Percentiles rank a stretch among this genome's conserved stretches.
Conservation (phyloP, 176 grass and related monocot species). For the Oryza officinalis region DNA sequence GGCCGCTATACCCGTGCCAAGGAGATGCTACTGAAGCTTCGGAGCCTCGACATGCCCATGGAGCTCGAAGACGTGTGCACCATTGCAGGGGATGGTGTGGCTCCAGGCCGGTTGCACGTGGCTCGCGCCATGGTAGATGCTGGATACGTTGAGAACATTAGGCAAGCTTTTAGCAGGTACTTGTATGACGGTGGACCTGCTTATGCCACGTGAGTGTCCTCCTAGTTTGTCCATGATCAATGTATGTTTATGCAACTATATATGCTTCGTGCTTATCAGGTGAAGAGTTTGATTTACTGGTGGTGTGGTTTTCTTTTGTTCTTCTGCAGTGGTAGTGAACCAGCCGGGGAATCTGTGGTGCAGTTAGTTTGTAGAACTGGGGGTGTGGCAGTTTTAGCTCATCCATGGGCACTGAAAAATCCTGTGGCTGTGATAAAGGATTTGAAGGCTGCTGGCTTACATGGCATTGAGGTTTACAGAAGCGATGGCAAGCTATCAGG, state of each 20-base stretch:
- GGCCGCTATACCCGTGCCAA: conserved; percentile 63
- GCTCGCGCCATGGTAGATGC: conserved; percentile 82
- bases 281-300: neutral
- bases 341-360: conserved; percentile 52
- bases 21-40: conserved; percentile 65
- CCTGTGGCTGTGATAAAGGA: conserved; percentile 46
- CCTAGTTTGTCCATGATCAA: neutral
- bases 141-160: conserved; percentile 72
- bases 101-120: conserved; percentile 73
- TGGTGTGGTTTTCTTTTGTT: conserved; percentile 3
- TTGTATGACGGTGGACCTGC: conserved; percentile 71
- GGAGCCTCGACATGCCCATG: conserved; percentile 59
- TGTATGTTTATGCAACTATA: neutral
- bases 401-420: conserved; percentile 88
- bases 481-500: conserved; percentile 72
- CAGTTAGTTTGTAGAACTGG: conserved; percentile 61
- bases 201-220: conserved; percentile 66
- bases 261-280: no score
- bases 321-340: conserved; percentile 61
- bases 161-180: conserved; percentile 76
- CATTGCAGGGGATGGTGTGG: conserved; percentile 71
- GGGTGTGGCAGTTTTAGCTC: conserved; percentile 71
- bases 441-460: conserved; percentile 67
- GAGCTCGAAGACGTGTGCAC: conserved; percentile 57
- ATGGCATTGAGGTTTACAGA: conserved; percentile 71